Evolutionary conservation across 768 basidiomycete species (phyloP).

Genomic region (Daedaleopsis sinensis): DNA sequence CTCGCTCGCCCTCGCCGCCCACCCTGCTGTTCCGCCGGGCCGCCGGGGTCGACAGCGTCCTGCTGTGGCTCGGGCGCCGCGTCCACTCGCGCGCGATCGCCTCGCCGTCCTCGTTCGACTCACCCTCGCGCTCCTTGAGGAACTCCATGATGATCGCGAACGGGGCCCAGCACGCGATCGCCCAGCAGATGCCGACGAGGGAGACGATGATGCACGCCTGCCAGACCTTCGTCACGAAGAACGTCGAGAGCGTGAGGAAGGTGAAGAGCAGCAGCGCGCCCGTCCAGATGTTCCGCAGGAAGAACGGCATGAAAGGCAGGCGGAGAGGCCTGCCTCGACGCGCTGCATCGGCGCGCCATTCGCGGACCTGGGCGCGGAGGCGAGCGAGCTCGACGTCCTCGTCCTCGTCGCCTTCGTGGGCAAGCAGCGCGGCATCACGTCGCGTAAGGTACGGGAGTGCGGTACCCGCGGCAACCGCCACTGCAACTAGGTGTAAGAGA

Average conservation of each 20-base stretch:
- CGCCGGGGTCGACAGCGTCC: constrained; percentile 55
- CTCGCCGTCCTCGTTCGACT: constrained; percentile 21
- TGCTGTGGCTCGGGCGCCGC: constrained; percentile 51
- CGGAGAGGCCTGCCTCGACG: constrained; percentile 71
- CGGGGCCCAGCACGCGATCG: constrained; percentile 97
- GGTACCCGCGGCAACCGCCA: constrained; percentile 83
- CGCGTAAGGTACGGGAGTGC: constrained; percentile 80
- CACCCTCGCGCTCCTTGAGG: constrained; percentile 32
- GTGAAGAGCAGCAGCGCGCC: constrained; percentile 83
- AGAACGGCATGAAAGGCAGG: constrained; percentile 87
- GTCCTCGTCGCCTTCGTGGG: constrained; percentile 67
- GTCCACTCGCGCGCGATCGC: constrained; percentile 18
- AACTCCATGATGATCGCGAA: constrained; percentile 96
- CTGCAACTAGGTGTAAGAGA: constrained; percentile 40
- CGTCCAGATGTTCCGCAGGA: constrained; percentile 93
- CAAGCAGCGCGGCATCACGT: constrained; percentile 80
- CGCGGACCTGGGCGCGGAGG: constrained; percentile 68
- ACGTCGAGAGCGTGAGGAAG: constrained; percentile 78
- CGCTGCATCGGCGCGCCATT: constrained; percentile 87
- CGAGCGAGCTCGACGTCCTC: constrained; percentile 75
- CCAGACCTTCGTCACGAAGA: constrained; percentile 81
- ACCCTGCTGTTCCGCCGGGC: constrained; percentile 24
- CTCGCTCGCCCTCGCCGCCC: constrained; percentile 29
- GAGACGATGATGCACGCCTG: constrained; percentile 84
- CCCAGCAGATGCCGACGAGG: constrained; percentile 92